phyloP scores from a whole-genome alignment of 805 yeast species.

The Candida khao-thaluensis region DNA sequence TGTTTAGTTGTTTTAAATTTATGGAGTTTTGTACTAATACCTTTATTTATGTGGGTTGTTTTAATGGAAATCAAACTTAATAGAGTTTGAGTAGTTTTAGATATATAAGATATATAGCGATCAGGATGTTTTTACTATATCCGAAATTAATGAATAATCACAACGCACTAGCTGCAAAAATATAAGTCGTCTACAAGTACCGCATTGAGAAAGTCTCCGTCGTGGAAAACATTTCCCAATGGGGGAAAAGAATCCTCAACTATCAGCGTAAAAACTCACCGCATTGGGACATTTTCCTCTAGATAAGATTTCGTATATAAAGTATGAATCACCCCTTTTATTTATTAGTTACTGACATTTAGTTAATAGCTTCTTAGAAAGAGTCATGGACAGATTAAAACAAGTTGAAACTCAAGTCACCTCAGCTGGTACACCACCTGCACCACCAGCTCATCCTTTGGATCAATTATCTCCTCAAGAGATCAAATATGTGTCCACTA shows the following conservation, averaged over 20 bases:
- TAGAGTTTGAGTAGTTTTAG: too few relatives aligned
- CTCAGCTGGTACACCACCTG: conserved; percentile 52
- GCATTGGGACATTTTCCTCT: neutral
- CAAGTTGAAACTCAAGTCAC: conserved; percentile 64
- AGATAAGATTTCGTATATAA: neutral
- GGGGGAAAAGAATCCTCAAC: neutral
- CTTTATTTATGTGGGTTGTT: conserved; percentile 22
- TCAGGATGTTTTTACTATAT: too few relatives aligned
- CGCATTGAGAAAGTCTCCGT: neutral
- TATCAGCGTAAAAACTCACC: neutral
- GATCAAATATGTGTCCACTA: conserved; percentile 54
- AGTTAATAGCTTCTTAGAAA: too few relatives aligned
- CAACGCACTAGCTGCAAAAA: too few relatives aligned
- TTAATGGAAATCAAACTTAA: conserved; percentile 15
- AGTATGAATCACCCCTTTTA: neutral
- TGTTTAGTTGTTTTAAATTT: conserved; percentile 20
- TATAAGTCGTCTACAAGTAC: too few relatives aligned
- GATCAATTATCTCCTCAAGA: conserved; percentile 70
- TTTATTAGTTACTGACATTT: too few relatives aligned
- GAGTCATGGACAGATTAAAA: conserved; percentile 59
- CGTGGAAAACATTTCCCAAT: too few relatives aligned
- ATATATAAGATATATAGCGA: too few relatives aligned
- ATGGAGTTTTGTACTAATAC: conserved; percentile 21
- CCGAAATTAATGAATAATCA: too few relatives aligned
- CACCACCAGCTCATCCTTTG: conserved; percentile 61